Base-by-base conservation (phyloP, 2,329 filamentous ascomycete genomes). In the Blastomyces percursus region DNA sequence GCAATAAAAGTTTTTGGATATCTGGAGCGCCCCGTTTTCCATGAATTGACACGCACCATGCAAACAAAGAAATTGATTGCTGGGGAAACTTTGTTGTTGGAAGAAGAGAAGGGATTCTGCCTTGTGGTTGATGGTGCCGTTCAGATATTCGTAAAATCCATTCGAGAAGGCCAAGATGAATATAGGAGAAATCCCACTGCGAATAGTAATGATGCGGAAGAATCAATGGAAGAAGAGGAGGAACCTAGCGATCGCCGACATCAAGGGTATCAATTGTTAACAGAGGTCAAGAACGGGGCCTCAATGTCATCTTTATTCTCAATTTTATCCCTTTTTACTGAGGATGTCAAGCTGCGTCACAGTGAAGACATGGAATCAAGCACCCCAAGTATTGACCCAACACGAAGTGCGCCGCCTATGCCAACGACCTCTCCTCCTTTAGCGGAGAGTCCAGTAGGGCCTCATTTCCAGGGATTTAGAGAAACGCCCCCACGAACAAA, bases 1-100 rank as follows among this genome's bases (percentile, higher is more conserved):
- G 94, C 95, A 38, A 99, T 99, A 79, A 99, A 97, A 76, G 94
- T 99, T 63, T 99, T 99, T 76, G 94, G 94, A 9, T 99, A 97
- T 72, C 80, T 99, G 52, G 94, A 99, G 74, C 86, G 94, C 32
- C 91, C 94, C 0, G 94, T 99, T 51, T 99, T 99, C 71, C 95
- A 99, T 71, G 94, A 99, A 76, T 83, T 99, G 69, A 99, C 94
- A 0, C 83, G 94, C 64, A 96, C 92, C 64, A 99, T 99, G 94
- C 94, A 99, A 78, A 99, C 95, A 24, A 83, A 91, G 69, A 96
- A 96, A 76, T 81, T 99, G 59, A 95, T 97, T 70, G 93, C 94
- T 5, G 94, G 94, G 38, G 94, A 99, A 76, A 99, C 94, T 0
- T 81, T 99, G 69, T 86, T 96, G 67, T 80, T 99, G 40, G 94